These are phyloP conservation scores for Neurospora crassa DNA, from an alignment of 2,329 filamentous ascomycete genomes.

Conservation along the genomic window DNA sequence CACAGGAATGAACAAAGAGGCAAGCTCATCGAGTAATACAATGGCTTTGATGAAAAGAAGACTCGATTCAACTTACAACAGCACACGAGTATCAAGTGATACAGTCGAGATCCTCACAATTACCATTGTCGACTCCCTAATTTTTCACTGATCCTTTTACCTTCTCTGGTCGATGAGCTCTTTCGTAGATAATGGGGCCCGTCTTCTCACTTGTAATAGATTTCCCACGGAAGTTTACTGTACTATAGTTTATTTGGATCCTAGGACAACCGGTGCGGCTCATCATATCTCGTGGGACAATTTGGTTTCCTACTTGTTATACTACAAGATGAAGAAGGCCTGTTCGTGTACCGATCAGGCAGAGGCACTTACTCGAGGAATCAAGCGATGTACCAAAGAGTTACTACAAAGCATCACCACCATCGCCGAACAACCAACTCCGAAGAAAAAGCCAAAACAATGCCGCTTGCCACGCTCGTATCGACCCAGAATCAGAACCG, in stretches of 20 bases:
- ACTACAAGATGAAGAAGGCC: neutral
- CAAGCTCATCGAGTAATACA: neutral
- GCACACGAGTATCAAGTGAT: neutral
- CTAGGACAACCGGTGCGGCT: neutral
- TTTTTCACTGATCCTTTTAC: rapidly evolving
- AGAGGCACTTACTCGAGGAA: neutral
- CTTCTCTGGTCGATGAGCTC: neutral
- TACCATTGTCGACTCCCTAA: neutral
- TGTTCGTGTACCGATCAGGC: neutral
- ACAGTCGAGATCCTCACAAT: neutral
- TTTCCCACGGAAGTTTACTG: neutral
- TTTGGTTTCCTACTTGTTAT: neutral
- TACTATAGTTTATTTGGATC: neutral
- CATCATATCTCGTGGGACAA: neutral
- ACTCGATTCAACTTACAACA: no score
- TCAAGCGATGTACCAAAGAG: neutral
- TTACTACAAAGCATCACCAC: neutral
- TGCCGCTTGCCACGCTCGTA: neutral
- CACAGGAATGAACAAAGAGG: neutral
- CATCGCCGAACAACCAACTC: neutral
- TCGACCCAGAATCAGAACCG: neutral
- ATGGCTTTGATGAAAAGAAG: neutral
- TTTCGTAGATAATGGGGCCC: neutral
- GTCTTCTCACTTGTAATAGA: neutral
- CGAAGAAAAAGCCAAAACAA: neutral